Base-by-base conservation (phyloP, 306 rosid genomes). In the Rubus parviflorus region DNA sequence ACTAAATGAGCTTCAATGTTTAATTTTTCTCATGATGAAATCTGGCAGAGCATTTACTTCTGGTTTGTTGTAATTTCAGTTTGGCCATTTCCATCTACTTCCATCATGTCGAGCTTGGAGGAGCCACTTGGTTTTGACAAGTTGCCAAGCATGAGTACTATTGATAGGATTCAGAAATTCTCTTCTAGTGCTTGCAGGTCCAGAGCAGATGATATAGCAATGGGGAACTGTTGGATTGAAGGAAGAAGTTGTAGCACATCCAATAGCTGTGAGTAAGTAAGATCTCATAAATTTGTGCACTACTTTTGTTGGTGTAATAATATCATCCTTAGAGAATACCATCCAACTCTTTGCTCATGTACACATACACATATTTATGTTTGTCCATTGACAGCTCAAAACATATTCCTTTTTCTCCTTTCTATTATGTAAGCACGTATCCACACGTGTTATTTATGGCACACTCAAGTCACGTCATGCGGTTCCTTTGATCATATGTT, bases 111-210 rank as follows among this genome's bases (percentile, higher is more conserved):
- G 35, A 93, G 98, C 78, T 83, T 93, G 93, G 95, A 91, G 88
- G 92, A 93, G 83, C 97, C 97, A 46, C 95, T 93, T 68, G 97
- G 92, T 83, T 79, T 87, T 87, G 95, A 93, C 87, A 93, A 93
- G 79, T 74, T 93, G 85, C 97, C 97, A 54, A 93, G 96, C 85
- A 89, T 89, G 94, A 87, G 76, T 66, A 90, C 97, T 56, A 79
- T 86, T 20, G 94, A 93, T 74, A 84, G 93, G 85, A 72, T 91
- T 77, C 97, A 91, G 75, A 82, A 93, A 81, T 91, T 89, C 85
- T 85, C 97, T 0, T 86, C 97, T 16, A 84, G 92, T 81, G 82
- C 88, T 81, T 93, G 98, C 88, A 85, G 96, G 79, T 90, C 98
- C 7, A 86, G 86, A 58, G 86, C 75, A 35, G 92, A 89, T 41